Conservation (phyloP, 305 asterid species). For the Fraxinus platypoda region DNA sequence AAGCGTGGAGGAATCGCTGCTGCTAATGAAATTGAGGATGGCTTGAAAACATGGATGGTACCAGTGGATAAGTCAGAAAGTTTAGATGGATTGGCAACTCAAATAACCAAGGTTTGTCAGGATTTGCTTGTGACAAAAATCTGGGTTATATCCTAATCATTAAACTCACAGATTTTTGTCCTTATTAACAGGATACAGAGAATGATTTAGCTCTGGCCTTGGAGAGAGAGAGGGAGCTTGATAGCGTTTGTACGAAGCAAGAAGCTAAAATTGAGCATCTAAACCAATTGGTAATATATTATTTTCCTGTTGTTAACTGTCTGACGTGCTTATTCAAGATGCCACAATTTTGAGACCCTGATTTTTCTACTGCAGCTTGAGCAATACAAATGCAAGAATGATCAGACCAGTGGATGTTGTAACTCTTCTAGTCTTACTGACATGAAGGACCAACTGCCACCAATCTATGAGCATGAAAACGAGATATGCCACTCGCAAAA, state of each 20-base stretch:
- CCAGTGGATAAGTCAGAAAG: slow-evolving; percentile 32
- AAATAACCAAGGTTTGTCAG: slow-evolving; percentile 35
- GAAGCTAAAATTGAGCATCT: slow-evolving; percentile 69
- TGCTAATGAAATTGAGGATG: slow-evolving; percentile 36
- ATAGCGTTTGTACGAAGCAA: slow-evolving; percentile 67
- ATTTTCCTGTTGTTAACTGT: slow-evolving; percentile 1
- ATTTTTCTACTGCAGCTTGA: slow-evolving; percentile 49
- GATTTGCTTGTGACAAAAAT: slow-evolving; percentile 4
- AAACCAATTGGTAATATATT: slow-evolving; percentile 54
- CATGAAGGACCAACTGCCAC: slow-evolving; percentile 37
- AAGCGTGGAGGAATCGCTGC: slow-evolving; percentile 36
- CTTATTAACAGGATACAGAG: slow-evolving; percentile 43
- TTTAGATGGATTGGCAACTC: slow-evolving; percentile 27
- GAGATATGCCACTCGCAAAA: slow-evolving; percentile 26
- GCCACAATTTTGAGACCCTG: background rate
- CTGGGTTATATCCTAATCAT: background rate
- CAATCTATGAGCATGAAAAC: slow-evolving; percentile 40
- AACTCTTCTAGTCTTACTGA: slow-evolving; percentile 32
- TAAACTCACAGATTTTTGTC: background rate
- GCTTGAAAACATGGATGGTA: slow-evolving; percentile 36
- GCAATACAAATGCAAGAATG: slow-evolving; percentile 42
- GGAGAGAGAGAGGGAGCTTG: slow-evolving; percentile 64
- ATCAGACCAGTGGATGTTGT: slow-evolving; percentile 24
- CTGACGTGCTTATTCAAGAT: slow-evolving; percentile 18
- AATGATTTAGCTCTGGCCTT: slow-evolving; percentile 38